Evolutionary conservation across 2,329 filamentous ascomycete species (phyloP), one percentile per base, ranked within the genome.

Genomic region (Aureobasidium pullulans): DNA sequence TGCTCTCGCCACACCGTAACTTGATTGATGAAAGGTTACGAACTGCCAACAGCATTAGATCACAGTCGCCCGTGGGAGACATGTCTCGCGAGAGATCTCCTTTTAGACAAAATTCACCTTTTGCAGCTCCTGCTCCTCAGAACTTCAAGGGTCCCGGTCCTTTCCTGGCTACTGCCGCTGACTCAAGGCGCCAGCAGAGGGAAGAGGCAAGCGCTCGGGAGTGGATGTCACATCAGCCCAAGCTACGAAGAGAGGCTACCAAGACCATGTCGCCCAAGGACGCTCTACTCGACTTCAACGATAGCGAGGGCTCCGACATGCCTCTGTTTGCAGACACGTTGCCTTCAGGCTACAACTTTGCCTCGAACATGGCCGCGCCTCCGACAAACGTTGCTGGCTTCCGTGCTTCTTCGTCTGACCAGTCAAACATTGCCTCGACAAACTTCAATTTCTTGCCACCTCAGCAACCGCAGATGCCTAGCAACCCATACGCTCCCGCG

Each of bases 181-280:
- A 81, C 13, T 76, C 84, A 67, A 77, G 85, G 39, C 84, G 87
- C 68, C 80, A 84, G 64, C 77, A 76, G 60, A 85, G 85, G 67
- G 79, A 81, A 6, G 80, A 84, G 66, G 81, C 82, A 43, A 84
- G 86, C 61, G 80, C 80, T 63, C 64, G 66, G 59, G 71, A 71
- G 62, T 66, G 66, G 49, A 68, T 65, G 46, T 66, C 66, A 44
- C 70, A 72, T 44, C 66, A 64, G 28, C 66, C 69, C 10, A 59
- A 62, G 43, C 64, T 72, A 31, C 64, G 64, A 52, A 62, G 70
- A 59, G 71, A 79, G 62, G 67, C 76, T 44, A 80, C 84, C 1
- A 89, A 90, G 73, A 96, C 93, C 0, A 96, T 99, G 48, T 97
- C 93, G 1, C 94, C 93, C 28, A 95, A 96, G 75, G 93, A 97